Conservation (phyloP, 2,329 filamentous ascomycete species). For the Graphiopsis chlorocephala region DNA sequence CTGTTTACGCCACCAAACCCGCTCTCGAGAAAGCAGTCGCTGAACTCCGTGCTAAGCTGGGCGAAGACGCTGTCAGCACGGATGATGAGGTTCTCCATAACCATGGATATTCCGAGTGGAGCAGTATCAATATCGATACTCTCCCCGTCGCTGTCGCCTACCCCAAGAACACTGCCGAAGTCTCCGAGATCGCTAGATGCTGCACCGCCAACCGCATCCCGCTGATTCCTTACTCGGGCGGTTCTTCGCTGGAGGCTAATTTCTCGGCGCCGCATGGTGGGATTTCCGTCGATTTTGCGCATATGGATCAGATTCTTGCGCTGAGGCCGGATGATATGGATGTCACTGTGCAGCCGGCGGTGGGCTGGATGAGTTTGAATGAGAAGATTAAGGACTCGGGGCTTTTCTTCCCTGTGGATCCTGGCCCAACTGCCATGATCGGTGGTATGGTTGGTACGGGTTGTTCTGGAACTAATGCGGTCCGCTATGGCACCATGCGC, state of each 20-base stretch:
- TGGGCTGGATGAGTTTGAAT: slow-evolving; percentile 91
- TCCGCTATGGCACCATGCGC: slow-evolving; percentile 82
- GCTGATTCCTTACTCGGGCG: slow-evolving; percentile 81
- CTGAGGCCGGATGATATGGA: slow-evolving; percentile 89
- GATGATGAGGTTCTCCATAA: slow-evolving; percentile 62
- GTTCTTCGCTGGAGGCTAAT: slow-evolving; percentile 83
- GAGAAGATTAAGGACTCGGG: slow-evolving; percentile 68
- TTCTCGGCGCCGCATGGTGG: slow-evolving; percentile 85
- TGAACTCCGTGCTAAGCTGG: slow-evolving; percentile 53
- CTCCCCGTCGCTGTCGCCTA: slow-evolving; percentile 65
- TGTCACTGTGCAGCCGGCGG: slow-evolving; percentile 83
- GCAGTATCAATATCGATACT: slow-evolving; percentile 62
- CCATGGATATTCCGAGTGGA: slow-evolving; percentile 71
- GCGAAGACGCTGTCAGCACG: slow-evolving; percentile 60
- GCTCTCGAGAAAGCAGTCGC: slow-evolving; percentile 56
- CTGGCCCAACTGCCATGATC: slow-evolving; percentile 71
- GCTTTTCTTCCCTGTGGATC: slow-evolving; percentile 89
- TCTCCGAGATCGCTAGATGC: slow-evolving; percentile 63
- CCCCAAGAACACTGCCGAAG: slow-evolving; percentile 62
- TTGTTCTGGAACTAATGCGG: slow-evolving; percentile 63
- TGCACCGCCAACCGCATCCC: slow-evolving; percentile 79
- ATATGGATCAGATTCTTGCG: slow-evolving; percentile 78
- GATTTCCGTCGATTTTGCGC: slow-evolving; percentile 82
- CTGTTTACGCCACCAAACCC: slow-evolving; percentile 48
- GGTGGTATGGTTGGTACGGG: slow-evolving; percentile 82